Evolutionary conservation across 2,329 filamentous ascomycete genomes (phyloP), one percentile per base, ranked within the genome.

Genomic region (Cladophialophora yegresii): DNA sequence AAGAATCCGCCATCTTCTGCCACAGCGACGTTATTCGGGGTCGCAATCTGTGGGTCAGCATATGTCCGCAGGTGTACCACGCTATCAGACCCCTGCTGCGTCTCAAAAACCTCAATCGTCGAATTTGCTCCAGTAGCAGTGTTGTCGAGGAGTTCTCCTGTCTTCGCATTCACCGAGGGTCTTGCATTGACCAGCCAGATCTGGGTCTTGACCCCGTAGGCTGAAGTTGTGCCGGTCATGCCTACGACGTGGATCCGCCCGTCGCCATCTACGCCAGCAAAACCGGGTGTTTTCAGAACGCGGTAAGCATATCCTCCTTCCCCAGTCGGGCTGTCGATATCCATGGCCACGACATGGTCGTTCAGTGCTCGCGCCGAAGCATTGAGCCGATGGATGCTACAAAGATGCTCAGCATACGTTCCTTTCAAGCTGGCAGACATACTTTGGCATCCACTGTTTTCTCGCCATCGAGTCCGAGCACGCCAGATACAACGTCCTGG

Each of bases 21-120:
- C 64, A 75, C 74, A 6, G 74, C 73, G n/a, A 77, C 63, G 22
- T 72, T 70, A 65, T 78, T 78, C 8, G 76, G 74, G 1, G 76
- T 74, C n/a, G 73, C 58, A 49, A 78, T 75, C 13, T 73, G 68
- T 43, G 73, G 69, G 20, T 67, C 45, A 47, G 74, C 73, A 40
- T 62, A 67, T 1, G 76, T 77, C 45, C 72, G 72, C 9, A 77
- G 68, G 64, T 78, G 73, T 23, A 66, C 65, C 70, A 77, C 73
- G 0, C 45, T 69, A 1, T 67, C 53, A 9, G 71, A 71, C 3
- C 69, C 69, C 6, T 66, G 54, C 20, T 67, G 66, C 3, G 74
- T 71, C 20, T 73, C 67, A 56, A 78, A 78, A 0, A 75, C 66
- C 49, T 78, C 76, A 45, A 78, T 70, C 0, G 77, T 78, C 9